Evolutionary conservation across 1,284 basidiomycete species (phyloP).

Genomic region (Pisolithus thermaeus): DNA sequence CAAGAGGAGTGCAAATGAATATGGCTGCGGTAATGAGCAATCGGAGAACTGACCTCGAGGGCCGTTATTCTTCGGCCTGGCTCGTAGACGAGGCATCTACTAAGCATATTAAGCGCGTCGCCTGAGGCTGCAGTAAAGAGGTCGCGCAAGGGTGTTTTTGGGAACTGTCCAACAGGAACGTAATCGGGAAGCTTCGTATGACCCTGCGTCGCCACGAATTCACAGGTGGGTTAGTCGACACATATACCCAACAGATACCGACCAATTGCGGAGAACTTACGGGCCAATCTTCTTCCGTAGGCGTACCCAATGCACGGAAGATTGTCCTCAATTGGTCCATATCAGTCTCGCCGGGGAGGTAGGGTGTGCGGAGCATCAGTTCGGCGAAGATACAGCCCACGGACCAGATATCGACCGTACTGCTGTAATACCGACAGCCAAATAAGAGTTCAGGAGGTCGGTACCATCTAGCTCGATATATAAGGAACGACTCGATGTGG

Average conservation of each 20-base stretch:
- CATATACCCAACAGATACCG: background rate
- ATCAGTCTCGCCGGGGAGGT: slow-evolving; percentile 90
- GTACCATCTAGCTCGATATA: slow-evolving; percentile 75
- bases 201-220: slow-evolving; percentile 45
- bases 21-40: slow-evolving; percentile 2
- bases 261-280: slow-evolving; percentile 35
- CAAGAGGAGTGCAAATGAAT: background rate
- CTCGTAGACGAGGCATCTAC: slow-evolving; percentile 79
- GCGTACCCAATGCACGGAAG: slow-evolving; percentile 92
- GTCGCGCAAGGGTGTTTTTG: slow-evolving; percentile 75
- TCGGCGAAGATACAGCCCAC: slow-evolving; percentile 96
- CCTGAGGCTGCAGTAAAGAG: slow-evolving; percentile 88
- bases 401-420: slow-evolving; percentile 90
- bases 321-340: slow-evolving; percentile 95
- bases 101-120: slow-evolving; percentile 83
- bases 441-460: slow-evolving; percentile 92
- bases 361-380: slow-evolving; percentile 91
- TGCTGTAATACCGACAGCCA: slow-evolving; percentile 83
- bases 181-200: slow-evolving; percentile 90
- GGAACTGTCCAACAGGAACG: slow-evolving; percentile 76
- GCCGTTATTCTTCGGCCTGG: slow-evolving; percentile 80
- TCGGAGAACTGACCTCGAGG: slow-evolving; percentile 52
- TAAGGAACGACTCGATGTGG: background rate
- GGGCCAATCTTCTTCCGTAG: slow-evolving; percentile 96
- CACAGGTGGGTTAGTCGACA: background rate